Base-by-base conservation (phyloP, 768 basidiomycete species). In the Boletus pseudopeckii region DNA sequence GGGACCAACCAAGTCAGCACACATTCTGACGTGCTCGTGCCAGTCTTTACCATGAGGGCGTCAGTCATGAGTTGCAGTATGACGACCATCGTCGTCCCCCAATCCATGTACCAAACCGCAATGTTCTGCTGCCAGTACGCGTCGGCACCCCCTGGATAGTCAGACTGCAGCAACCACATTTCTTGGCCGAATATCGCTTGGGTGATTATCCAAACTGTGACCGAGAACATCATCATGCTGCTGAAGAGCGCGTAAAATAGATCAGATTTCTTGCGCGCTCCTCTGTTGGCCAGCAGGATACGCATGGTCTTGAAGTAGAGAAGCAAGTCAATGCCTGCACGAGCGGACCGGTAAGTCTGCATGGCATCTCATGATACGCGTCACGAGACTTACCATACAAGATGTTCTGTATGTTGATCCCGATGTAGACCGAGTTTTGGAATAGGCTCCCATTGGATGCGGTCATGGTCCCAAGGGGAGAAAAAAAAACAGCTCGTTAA, bases 41-140 rank as follows among this genome's bases (percentile, higher is more conserved):
- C 22, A n/a, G 36, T 30, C 42, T 20, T 37, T 45, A 64, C 63
- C 63, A 65, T 62, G 8, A 63, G 53, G 2, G 57, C 76, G 26
- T 75, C 73, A 4, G 68, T 67, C 54, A 75, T 57, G 38, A 75
- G 66, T 3, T 75, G 72, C 24, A 72, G 52, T 14, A 67, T 9
- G 45, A 72, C 50, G 17, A 64, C 53, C 2, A 63, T 51, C 0
- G 55, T 55, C 18, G 61, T 63, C 2, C 68, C 71, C 45, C 69
- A 57, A 2, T 64, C 65, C 48, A 57, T 39, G 43, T 68, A 70
- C 64, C 72, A 71, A 9, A 48, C 50, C 3, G 63, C 58, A 18
- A 61, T 53, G 38, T 71, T 38, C 5, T 59, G 39, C 10, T 33
- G 43, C 41, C 71, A 63, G 51, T 74, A 78, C 3, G 56, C 67